Percentiles rank a stretch among this genome's conserved stretches.
Conservation (phyloP, 345 rosid genomes). For the Isatis tinctoria region DNA sequence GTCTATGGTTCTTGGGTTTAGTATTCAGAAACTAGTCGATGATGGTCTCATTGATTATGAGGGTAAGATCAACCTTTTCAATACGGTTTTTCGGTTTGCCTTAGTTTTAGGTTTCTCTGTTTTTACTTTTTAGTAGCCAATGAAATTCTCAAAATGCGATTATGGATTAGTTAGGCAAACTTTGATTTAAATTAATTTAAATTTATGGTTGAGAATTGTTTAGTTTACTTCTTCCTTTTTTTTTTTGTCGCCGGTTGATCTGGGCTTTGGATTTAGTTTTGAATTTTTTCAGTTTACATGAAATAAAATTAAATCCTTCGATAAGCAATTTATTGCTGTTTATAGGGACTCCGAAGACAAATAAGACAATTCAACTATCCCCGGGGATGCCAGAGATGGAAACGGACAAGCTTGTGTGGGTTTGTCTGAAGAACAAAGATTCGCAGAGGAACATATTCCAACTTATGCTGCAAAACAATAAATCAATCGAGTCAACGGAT, state of each 20-base stretch:
- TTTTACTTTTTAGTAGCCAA: too few relatives aligned
- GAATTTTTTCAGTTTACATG: too few relatives aligned
- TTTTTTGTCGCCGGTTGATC: too few relatives aligned
- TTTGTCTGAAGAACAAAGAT: conserved; percentile 24
- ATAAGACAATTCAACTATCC: conserved; percentile 11
- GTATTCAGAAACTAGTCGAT: conserved; percentile 35
- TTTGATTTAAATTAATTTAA: too few relatives aligned
- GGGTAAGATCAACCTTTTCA: conserved; percentile 23
- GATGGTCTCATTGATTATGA: conserved; percentile 43
- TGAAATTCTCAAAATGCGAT: too few relatives aligned
- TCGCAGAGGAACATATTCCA: conserved; percentile 31
- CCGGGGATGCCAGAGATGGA: conserved; percentile 28
- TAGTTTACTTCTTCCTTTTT: too few relatives aligned
- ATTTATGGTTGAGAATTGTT: too few relatives aligned
- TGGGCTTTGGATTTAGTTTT: too few relatives aligned
- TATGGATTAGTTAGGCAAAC: too few relatives aligned
- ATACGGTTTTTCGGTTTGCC: neutral
- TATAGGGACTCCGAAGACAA: conserved; percentile 11
- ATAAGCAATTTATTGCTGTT: too few relatives aligned
- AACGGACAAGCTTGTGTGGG: conserved; percentile 39
- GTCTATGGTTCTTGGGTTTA: conserved; percentile 27
- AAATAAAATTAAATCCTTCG: too few relatives aligned
- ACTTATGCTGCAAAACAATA: neutral
- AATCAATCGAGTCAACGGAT: conserved; percentile 21
- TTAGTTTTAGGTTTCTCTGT: too few relatives aligned